These are phyloP conservation scores for Xylaria sp. DNA, from an alignment of 2,329 filamentous ascomycete genomes.

Conservation along the genomic window DNA sequence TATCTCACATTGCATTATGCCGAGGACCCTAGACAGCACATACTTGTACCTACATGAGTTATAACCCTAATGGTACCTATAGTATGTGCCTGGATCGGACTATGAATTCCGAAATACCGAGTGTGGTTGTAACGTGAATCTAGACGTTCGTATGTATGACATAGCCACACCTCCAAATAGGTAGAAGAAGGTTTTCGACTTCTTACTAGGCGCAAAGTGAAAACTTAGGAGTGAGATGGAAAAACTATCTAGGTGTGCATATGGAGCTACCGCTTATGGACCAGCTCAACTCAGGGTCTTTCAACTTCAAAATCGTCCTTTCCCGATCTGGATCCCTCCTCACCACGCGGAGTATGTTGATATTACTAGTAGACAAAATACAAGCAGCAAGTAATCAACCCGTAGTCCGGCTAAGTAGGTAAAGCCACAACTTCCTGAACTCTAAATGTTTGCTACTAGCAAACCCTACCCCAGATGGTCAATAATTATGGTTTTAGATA, in stretches of 20 bases:
- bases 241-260: no score
- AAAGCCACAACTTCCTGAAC: not conserved
- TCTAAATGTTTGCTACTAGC: not conserved
- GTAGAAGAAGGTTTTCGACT: not conserved
- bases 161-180: not conserved
- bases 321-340: not conserved
- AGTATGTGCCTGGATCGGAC: not conserved
- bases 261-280: not conserved
- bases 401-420: no score
- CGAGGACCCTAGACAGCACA: slow-evolving; percentile 21
- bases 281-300: not conserved
- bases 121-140: not conserved
- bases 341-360: not conserved
- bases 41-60: not conserved
- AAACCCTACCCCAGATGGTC: not conserved
- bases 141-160: slow-evolving; percentile 1
- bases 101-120: not conserved
- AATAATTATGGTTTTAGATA: not conserved
- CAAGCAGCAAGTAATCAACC: not conserved
- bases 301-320: not conserved
- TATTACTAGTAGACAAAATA: not conserved
- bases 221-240: not conserved
- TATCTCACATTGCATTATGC: slow-evolving; percentile 30
- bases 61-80: not conserved
- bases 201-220: not conserved